These are phyloP conservation scores for Tranzscheliella williamsii DNA, from an alignment of 1,284 basidiomycete species.

Conservation along the genomic window DNA sequence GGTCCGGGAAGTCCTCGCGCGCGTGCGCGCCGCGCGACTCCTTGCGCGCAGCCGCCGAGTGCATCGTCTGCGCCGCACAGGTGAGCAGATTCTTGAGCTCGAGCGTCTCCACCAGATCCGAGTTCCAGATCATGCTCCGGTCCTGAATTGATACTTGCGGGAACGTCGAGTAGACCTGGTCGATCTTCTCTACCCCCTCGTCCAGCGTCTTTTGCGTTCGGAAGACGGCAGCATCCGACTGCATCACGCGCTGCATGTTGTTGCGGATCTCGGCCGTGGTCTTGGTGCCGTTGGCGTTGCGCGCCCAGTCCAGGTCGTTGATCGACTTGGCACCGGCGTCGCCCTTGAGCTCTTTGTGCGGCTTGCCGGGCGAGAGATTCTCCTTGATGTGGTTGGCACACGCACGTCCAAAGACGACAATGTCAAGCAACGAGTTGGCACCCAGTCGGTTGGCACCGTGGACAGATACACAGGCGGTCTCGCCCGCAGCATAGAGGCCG, in stretches of 20 bases:
- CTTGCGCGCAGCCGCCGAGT: slow-evolving; percentile 89
- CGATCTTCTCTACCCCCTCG: slow-evolving; percentile 86
- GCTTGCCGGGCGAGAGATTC: slow-evolving; percentile 82
- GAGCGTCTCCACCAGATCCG: slow-evolving; percentile 90
- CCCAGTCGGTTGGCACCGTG: slow-evolving; percentile 99
- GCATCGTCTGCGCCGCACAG: slow-evolving; percentile 93
- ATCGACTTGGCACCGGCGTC: slow-evolving; percentile 85
- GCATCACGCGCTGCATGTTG: slow-evolving; percentile 99
- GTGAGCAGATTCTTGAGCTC: slow-evolving; percentile 95
- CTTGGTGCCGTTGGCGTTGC: slow-evolving; percentile 74
- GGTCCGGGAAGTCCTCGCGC: slow-evolving; percentile 84
- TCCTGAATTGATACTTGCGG: slow-evolving; percentile 94
- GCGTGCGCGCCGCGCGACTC: slow-evolving; percentile 98
- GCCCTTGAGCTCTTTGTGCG: slow-evolving; percentile 85
- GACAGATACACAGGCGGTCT: slow-evolving; percentile 97
- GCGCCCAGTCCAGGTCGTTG: slow-evolving; percentile 86
- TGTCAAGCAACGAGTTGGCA: slow-evolving; percentile 97
- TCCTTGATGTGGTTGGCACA: slow-evolving; percentile 97
- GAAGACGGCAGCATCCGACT: slow-evolving; percentile 66
- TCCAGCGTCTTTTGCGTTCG: slow-evolving; percentile 89
- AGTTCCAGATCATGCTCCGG: slow-evolving; percentile 91
- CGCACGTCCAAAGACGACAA: slow-evolving; percentile 98
- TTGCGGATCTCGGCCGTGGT: slow-evolving; percentile 87
- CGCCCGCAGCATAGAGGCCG: slow-evolving; percentile 96
- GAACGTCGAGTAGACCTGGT: slow-evolving; percentile 82